phyloP scores from a whole-genome alignment of 2,329 filamentous ascomycete genomes.

The Colletotrichum simmondsii region DNA sequence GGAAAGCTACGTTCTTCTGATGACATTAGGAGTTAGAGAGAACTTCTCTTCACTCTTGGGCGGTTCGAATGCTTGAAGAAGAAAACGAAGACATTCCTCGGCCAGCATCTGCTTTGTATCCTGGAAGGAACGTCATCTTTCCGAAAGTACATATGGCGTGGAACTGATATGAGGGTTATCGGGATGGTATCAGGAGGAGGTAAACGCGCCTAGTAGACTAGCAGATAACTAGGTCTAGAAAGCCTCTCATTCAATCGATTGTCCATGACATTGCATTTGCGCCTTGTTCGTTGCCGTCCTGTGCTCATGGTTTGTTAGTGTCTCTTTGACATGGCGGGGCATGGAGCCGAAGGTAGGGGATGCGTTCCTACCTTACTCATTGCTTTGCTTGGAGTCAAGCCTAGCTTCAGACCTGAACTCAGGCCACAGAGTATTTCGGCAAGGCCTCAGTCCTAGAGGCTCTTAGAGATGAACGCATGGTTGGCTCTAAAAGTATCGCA shows the following conservation, averaged over 20 bases:
- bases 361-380: not conserved
- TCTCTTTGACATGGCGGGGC: not conserved
- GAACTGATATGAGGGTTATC: not conserved
- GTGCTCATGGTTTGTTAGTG: not conserved
- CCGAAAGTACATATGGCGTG: not conserved
- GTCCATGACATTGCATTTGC: not conserved
- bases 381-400: not conserved
- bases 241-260: not conserved
- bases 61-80: not conserved
- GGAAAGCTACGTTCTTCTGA: not conserved
- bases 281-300: not conserved
- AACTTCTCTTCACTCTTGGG: not conserved
- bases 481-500: no score
- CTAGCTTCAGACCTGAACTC: no score
- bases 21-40: not conserved
- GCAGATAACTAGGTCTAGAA: not conserved
- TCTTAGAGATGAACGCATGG: not conserved
- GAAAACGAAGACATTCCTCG: not conserved
- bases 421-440: no score
- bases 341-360: not conserved
- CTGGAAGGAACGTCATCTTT: not conserved
- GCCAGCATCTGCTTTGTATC: not conserved
- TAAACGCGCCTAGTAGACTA: not conserved
- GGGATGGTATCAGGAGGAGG: not conserved
- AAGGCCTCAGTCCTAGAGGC: no score